These are phyloP conservation scores for Ilex aquifolium DNA, from an alignment of 257 asterid genomes.

Conservation along the genomic window DNA sequence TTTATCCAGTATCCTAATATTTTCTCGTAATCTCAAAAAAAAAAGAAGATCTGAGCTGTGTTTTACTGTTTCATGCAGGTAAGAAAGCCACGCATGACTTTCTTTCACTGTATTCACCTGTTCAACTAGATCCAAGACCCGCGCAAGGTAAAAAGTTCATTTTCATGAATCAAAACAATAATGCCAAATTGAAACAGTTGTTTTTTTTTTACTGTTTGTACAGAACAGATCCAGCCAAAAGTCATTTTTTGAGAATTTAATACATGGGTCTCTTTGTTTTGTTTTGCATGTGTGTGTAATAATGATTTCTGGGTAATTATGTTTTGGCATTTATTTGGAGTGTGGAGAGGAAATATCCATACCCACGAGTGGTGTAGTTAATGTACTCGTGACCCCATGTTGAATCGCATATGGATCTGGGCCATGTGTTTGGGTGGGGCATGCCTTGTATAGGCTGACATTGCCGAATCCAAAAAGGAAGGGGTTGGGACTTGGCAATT, in stretches of 20 bases:
- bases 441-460: slow-evolving; percentile 39
- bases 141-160: slow-evolving; percentile 38
- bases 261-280: too few species aligned
- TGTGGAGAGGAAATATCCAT: slow-evolving; percentile 30
- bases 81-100: slow-evolving; percentile 85
- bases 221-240: too few species aligned
- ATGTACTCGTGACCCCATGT: slow-evolving; percentile 73
- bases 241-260: too few species aligned
- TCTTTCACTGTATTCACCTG: slow-evolving; percentile 75
- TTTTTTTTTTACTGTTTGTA: too few species aligned
- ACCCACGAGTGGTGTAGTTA: slow-evolving; percentile 78
- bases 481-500: slow-evolving; percentile 27
- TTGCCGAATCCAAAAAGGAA: slow-evolving; percentile 45
- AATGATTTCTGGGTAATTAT: not conserved
- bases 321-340: slow-evolving; percentile 31
- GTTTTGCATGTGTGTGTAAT: too few species aligned
- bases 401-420: slow-evolving; percentile 54
- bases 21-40: too few species aligned
- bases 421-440: slow-evolving; percentile 55
- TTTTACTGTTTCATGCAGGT: slow-evolving; percentile 25
- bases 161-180: too few species aligned
- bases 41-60: too few species aligned
- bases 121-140: slow-evolving; percentile 83
- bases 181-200: too few species aligned
- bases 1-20: too few species aligned